Conservation (phyloP, 2,329 filamentous ascomycete genomes). For the Talaromyces amestolkiae region DNA sequence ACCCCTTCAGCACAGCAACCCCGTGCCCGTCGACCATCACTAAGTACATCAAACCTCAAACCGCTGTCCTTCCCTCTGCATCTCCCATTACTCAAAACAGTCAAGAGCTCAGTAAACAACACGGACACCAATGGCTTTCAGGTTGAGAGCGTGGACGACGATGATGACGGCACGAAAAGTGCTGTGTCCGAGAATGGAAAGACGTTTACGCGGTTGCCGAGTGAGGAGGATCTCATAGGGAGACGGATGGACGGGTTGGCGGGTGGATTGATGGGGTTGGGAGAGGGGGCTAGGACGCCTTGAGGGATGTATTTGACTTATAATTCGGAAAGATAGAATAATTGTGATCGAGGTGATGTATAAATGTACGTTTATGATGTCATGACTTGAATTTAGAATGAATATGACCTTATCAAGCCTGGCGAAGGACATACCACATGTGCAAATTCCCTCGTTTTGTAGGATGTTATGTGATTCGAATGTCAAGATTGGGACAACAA, state of each 20-base stretch:
- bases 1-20: not conserved
- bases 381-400: not conserved
- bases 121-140: not conserved
- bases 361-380: not conserved
- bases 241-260: slow-evolving; percentile 22
- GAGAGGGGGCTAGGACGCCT: slow-evolving; percentile 21
- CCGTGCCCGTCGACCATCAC: not conserved
- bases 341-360: not conserved
- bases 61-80: not conserved
- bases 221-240: slow-evolving; percentile 55
- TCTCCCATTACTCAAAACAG: not conserved
- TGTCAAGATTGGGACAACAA: too few species aligned
- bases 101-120: not conserved
- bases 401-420: too few species aligned
- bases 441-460: too few species aligned
- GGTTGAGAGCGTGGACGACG: not conserved
- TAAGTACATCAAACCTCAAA: not conserved
- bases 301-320: slow-evolving; percentile 2
- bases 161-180: slow-evolving; percentile 4
- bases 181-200: slow-evolving; percentile 8
- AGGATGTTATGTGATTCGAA: too few species aligned
- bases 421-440: too few species aligned
- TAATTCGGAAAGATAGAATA: not conserved
- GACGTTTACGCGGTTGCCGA: slow-evolving; percentile 48
- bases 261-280: slow-evolving; percentile 22